Conservation (phyloP, 805 yeast genomes). For the Peterozyma xylosa region DNA sequence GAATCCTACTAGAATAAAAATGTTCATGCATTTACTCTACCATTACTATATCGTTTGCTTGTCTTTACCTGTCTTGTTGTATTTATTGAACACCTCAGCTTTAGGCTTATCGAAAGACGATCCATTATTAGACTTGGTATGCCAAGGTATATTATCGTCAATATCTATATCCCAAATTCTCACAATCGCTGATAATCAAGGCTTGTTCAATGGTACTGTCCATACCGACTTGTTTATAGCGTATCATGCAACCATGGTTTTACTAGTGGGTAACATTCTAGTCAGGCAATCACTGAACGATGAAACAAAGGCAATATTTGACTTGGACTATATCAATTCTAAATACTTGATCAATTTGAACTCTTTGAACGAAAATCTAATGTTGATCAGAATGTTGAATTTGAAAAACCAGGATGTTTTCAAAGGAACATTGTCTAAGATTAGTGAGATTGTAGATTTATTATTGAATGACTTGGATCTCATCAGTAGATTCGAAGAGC, state of each 20-base stretch:
- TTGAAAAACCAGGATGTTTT: conserved; percentile 1
- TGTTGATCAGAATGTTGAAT: conserved; percentile 3
- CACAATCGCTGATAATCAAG: conserved; percentile 3
- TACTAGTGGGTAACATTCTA: conserved; percentile 9
- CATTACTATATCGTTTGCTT: conserved; percentile 8
- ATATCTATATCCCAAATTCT: conserved; percentile 7
- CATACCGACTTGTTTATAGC: conserved; percentile 10
- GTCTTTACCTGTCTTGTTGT: conserved; percentile 6
- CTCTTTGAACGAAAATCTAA: neutral
- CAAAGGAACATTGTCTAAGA: conserved; percentile 1
- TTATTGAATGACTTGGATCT: conserved; percentile 6
- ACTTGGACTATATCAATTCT: neutral
- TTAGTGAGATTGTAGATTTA: conserved; percentile 5
- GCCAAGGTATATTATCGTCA: conserved; percentile 9
- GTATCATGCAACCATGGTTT: conserved; percentile 12
- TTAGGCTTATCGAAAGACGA: conserved; percentile 4
- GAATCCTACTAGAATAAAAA: conserved; percentile 2
- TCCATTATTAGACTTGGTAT: conserved; percentile 6
- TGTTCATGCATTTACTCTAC: conserved; percentile 1
- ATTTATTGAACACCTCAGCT: neutral
- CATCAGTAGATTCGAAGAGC: neutral
- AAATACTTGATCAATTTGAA: conserved; percentile 2
- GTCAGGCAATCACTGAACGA: neutral
- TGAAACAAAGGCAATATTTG: neutral
- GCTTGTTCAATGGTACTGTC: conserved; percentile 11